A percentile compares a stretch with the other conserved stretches of the same genome.
phyloP scores from a whole-genome alignment of 1,139 yeast genomes.

The Meyerozyma guilliermondii region DNA sequence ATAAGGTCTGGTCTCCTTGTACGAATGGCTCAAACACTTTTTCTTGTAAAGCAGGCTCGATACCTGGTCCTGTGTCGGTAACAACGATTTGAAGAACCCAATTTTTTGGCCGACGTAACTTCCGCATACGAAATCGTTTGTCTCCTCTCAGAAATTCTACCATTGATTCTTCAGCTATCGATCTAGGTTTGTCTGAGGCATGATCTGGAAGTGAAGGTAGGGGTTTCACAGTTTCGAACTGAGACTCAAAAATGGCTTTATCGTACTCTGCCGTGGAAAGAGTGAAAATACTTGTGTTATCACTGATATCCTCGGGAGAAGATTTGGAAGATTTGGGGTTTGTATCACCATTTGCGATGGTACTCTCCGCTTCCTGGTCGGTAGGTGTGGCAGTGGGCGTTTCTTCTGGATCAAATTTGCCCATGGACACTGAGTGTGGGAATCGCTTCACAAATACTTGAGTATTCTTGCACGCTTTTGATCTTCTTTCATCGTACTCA shows the following conservation, averaged over 20 bases:
- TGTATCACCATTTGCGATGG: background rate
- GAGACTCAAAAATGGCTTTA: conserved; percentile 48
- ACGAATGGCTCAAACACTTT: conserved; percentile 93
- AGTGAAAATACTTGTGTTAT: conserved; percentile 37
- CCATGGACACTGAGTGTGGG: background rate
- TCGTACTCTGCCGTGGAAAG: conserved; percentile 52
- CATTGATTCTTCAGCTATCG: background rate
- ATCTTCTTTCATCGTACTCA: conserved; percentile 53
- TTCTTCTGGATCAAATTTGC: background rate
- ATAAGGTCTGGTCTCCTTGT: conserved; percentile 92
- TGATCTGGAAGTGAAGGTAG: conserved; percentile 21
- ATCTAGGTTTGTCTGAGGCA: background rate
- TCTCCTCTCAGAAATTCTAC: conserved; percentile 22
- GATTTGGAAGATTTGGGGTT: background rate
- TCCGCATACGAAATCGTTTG: conserved; percentile 31
- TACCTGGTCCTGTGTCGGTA: conserved; percentile 90
- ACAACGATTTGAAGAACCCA: conserved; percentile 76
- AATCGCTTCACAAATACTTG: conserved; percentile 21
- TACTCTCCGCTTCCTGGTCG: background rate
- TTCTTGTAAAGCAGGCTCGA: conserved; percentile 70
- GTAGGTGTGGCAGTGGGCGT: background rate
- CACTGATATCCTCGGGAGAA: conserved; percentile 9
- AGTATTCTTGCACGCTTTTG: conserved; percentile 26
- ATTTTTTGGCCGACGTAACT: conserved; percentile 35
- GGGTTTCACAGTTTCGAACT: conserved; percentile 32